These are phyloP conservation scores for Polyporus arcularius DNA, from an alignment of 768 basidiomycete genomes.

Conservation along the genomic window DNA sequence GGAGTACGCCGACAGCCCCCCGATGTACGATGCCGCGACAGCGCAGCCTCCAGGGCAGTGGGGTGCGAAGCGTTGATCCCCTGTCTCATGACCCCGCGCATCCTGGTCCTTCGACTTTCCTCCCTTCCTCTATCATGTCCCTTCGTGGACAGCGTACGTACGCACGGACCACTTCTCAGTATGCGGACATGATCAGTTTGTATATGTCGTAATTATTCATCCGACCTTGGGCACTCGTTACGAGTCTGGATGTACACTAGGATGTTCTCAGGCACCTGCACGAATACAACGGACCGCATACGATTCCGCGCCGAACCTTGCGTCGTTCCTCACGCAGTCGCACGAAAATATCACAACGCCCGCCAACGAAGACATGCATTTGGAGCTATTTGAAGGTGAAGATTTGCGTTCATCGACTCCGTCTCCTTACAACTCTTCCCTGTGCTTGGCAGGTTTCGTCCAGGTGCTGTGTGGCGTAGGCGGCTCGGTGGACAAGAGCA, in stretches of 20 bases:
- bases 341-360: too few relatives aligned
- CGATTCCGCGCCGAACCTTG: neutral
- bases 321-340: too few relatives aligned
- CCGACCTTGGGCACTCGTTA: slow-evolving; percentile 19
- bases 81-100: neutral
- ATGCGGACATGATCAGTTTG: neutral
- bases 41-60: slow-evolving; percentile 53
- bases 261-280: neutral
- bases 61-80: slow-evolving; percentile 42
- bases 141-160: neutral
- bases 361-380: too few relatives aligned
- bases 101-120: neutral
- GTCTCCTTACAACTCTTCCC: slow-evolving; percentile 23
- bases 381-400: neutral
- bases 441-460: slow-evolving; percentile 2
- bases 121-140: neutral
- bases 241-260: slow-evolving; percentile 14
- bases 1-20: slow-evolving; percentile 57
- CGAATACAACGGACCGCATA: neutral
- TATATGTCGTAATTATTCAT: slow-evolving; percentile 32
- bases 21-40: slow-evolving; percentile 61
- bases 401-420: neutral
- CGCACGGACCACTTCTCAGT: neutral
- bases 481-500: slow-evolving; percentile 51
- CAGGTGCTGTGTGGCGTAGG: slow-evolving; percentile 28